phyloP scores from a whole-genome alignment of 2,329 filamentous ascomycete species.

The Penicillium sp. region DNA sequence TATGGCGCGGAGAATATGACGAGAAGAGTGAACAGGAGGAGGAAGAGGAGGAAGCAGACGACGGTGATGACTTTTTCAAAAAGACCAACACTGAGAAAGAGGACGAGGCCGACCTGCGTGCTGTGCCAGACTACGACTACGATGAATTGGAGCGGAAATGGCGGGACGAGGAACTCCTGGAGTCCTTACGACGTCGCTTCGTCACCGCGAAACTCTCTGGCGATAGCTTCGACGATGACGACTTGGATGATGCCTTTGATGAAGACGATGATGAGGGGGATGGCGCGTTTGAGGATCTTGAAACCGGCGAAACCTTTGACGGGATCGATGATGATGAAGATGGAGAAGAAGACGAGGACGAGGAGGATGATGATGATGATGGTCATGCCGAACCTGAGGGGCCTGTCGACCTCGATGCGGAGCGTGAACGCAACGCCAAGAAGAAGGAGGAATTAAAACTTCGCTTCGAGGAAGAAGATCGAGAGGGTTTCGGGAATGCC shows the following conservation, averaged over 20 bases:
- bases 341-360: slow-evolving; percentile 32
- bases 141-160: slow-evolving; percentile 76
- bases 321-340: slow-evolving; percentile 31
- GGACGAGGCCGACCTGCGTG: slow-evolving; percentile 62
- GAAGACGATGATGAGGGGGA: slow-evolving; percentile 64
- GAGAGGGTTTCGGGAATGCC: slow-evolving; percentile 82
- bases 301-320: slow-evolving; percentile 59
- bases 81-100: slow-evolving; percentile 48
- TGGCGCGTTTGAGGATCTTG: slow-evolving; percentile 78
- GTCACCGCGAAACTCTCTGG: slow-evolving; percentile 60
- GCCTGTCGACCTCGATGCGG: slow-evolving; percentile 63
- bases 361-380: slow-evolving; percentile 49
- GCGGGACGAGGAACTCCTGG: slow-evolving; percentile 71
- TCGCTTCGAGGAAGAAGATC: slow-evolving; percentile 94
- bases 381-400: slow-evolving; percentile 43
- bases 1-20: slow-evolving; percentile 67
- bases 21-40: slow-evolving; percentile 53
- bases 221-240: slow-evolving; percentile 49
- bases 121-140: slow-evolving; percentile 74
- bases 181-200: slow-evolving; percentile 68
- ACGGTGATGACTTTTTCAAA: slow-evolving; percentile 61
- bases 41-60: slow-evolving; percentile 53
- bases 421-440: slow-evolving; percentile 83
- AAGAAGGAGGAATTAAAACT: slow-evolving; percentile 91
- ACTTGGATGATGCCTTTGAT: slow-evolving; percentile 50